Percentiles rank a stretch among this genome's conserved stretches.
These are phyloP conservation scores for Neofusicoccum laricinum DNA, from an alignment of 2,329 filamentous ascomycete species.

Conservation along the genomic window DNA sequence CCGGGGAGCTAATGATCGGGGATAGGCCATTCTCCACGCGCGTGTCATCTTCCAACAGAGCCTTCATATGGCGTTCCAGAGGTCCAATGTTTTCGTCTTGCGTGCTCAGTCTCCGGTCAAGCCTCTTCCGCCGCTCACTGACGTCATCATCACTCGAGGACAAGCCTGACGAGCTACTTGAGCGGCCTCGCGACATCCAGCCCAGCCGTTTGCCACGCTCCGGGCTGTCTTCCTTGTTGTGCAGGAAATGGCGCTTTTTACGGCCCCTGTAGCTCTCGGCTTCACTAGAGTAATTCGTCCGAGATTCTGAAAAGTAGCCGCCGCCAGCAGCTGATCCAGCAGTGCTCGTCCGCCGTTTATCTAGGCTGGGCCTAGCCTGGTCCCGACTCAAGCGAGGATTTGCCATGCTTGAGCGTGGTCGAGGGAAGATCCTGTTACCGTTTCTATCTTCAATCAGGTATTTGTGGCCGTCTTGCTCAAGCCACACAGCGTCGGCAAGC, in stretches of 20 bases:
- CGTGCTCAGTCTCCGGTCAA: slow-evolving; percentile 49
- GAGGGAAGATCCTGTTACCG: slow-evolving; percentile 66
- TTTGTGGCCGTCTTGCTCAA: slow-evolving; percentile 80
- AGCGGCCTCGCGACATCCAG: slow-evolving; percentile 29
- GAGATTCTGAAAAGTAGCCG: slow-evolving; percentile 25
- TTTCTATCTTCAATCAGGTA: slow-evolving; percentile 75
- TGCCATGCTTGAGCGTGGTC: background rate
- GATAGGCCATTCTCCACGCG: slow-evolving; percentile 31
- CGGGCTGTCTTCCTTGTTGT: slow-evolving; percentile 33
- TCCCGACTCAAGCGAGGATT: slow-evolving; percentile 7
- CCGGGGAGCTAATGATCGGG: slow-evolving; percentile 37
- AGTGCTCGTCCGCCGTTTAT: slow-evolving; percentile 2
- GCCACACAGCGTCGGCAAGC: slow-evolving; percentile 86
- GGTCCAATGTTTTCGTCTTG: slow-evolving; percentile 45
- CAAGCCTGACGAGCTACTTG: slow-evolving; percentile 29
- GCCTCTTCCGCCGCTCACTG: slow-evolving; percentile 46
- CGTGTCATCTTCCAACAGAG: slow-evolving; percentile 44
- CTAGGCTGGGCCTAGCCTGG: background rate
- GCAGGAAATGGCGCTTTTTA: slow-evolving; percentile 30
- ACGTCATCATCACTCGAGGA: slow-evolving; percentile 48
- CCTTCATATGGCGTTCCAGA: slow-evolving; percentile 44
- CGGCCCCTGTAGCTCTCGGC: slow-evolving; percentile 36
- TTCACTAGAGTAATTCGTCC: slow-evolving; percentile 37
- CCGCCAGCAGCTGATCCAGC: slow-evolving; percentile 30
- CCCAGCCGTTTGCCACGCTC: slow-evolving; percentile 28